phyloP scores from a whole-genome alignment of 352 stramenopile species.

The Pythium volutum region DNA sequence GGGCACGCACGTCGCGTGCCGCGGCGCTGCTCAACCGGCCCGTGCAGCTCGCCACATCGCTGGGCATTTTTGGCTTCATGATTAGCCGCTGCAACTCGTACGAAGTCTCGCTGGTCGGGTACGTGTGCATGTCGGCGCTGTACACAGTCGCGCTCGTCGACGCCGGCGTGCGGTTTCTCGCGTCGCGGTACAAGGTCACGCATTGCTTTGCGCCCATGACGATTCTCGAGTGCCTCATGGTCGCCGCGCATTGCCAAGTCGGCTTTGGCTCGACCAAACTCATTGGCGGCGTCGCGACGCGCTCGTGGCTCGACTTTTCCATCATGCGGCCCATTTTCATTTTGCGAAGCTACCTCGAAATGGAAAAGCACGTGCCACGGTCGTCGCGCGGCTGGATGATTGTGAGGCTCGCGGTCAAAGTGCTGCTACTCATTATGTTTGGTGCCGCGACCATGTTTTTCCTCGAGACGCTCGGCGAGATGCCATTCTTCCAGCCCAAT shows the following conservation, averaged over 20 bases:
- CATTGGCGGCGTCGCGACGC: constrained; percentile 48
- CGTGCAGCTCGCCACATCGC: constrained; percentile 71
- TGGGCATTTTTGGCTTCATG: constrained; percentile 66
- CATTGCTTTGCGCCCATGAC: constrained; percentile 75
- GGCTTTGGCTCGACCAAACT: constrained; percentile 65
- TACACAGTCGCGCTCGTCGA: constrained; percentile 65
- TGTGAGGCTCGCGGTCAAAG: constrained; percentile 66
- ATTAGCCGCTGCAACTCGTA: constrained; percentile 71
- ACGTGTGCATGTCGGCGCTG: constrained; percentile 61
- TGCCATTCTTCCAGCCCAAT: constrained; percentile 73
- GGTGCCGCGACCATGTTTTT: constrained; percentile 83
- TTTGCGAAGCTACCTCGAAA: constrained; percentile 77
- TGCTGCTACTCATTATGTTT: constrained; percentile 83
- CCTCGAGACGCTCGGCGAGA: constrained; percentile 83
- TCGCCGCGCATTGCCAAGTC: constrained; percentile 74
- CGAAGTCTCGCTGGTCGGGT: constrained; percentile 58
- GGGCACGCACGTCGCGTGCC: constrained; percentile 69
- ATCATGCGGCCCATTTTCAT: constrained; percentile 85
- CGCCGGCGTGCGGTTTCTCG: constrained; percentile 74
- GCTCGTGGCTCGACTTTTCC: constrained; percentile 84
- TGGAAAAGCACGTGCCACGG: constrained; percentile 70
- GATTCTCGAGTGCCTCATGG: constrained; percentile 68
- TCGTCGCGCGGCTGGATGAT: constrained; percentile 84
- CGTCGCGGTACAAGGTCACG: constrained; percentile 74
- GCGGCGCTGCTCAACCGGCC: constrained; percentile 79